Evolutionary conservation across 2,329 filamentous ascomycete species (phyloP), one percentile per base, ranked within the genome.

Genomic region (Alternaria alternata): DNA sequence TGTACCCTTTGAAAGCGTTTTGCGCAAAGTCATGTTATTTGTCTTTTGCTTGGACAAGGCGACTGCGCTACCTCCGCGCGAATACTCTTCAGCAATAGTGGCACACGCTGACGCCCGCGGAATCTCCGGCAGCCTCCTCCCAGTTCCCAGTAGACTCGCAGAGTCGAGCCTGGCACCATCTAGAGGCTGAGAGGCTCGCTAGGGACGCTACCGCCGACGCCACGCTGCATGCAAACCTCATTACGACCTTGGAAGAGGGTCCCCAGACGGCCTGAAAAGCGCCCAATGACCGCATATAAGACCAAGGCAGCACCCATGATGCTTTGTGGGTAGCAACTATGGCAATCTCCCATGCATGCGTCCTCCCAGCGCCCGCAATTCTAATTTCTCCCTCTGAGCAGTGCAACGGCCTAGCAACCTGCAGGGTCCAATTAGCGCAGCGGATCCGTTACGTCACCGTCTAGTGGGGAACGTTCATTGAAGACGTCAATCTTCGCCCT

Each of bases 391-490:
- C 44, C 52, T 46, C 56, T 36, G 56, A 51, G 48, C 52, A 46
- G 55, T 56, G 51, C 57, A 63, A 59, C 62, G 58, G 57, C 58
- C 20, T 56, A 44, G 53, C 49, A 22, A 41, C 32, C 55, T 66
- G 65, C 66, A 70, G 59, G 65, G 63, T 54, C 54, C 54, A 57
- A 12, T 39, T 59, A 51, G 42, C 28, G 41, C 63, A 58, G 61
- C 57, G 53, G 34, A 51, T 58, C 52, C 32, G 24, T 63, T 71
- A 71, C 69, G 69, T 72, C 69, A 72, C 57, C 36, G 56, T 22
- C 42, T 52, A 41, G 38, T 55, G 62, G 51, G 34, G 51, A 59
- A 51, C 38, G 32, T 34, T 39, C 44, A 39, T 20, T 28, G 28
- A 54, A 62, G 28, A 58, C 55, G 60, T 55, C 54, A 59, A 63